Evolutionary conservation across 2,329 filamentous ascomycete species (phyloP), one percentile per base, ranked within the genome.

Genomic region (Hyphodiscus sp.): DNA sequence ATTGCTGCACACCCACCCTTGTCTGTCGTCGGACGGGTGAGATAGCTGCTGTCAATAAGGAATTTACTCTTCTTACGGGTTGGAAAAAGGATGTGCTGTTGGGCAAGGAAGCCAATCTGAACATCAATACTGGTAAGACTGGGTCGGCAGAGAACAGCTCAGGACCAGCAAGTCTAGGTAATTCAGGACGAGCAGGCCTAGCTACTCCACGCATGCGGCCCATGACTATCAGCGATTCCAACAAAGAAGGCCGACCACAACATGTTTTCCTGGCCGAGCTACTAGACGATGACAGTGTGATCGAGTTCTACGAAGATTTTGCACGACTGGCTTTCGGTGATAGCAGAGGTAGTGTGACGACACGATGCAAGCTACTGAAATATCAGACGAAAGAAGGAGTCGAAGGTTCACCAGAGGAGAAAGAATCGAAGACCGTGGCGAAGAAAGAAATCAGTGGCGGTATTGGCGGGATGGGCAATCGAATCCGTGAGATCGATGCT

Each of bases 281-380:
- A 30, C 81, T 99, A 62, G 94, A 97, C 63, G 91, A 96, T 60
- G 90, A 96, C 64, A 91, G 86, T 53, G 91, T 95, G 0, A 85
- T 96, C 3, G 86, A 95, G 61, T 97, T 96, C 69, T 96, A 96
- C 69, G 91, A 96, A 62, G 91, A 97, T 68, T 97, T 95, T 71
- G 87, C 92, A 0, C 85, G 91, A 58, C 78, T 97, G 2, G 92
- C 92, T 0, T 97, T 96, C 70, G 90, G 90, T 38, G 91, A 96
- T 68, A 91, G 90, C 41, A 82, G 90, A 30, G 91, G 91, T 16
- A 88, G 85, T 62, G 89, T 95, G 45, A 89, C 86, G 65, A 85
- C 88, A 51, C 87, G 85, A 58, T 94, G 91, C 65, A 89, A 90
- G 56, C 77, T 97, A 54, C 80, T 97, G 51, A 95, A 95, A 69